Base-by-base conservation (phyloP, 495 filamentous ascomycete species). In the Penicillium parvum region DNA sequence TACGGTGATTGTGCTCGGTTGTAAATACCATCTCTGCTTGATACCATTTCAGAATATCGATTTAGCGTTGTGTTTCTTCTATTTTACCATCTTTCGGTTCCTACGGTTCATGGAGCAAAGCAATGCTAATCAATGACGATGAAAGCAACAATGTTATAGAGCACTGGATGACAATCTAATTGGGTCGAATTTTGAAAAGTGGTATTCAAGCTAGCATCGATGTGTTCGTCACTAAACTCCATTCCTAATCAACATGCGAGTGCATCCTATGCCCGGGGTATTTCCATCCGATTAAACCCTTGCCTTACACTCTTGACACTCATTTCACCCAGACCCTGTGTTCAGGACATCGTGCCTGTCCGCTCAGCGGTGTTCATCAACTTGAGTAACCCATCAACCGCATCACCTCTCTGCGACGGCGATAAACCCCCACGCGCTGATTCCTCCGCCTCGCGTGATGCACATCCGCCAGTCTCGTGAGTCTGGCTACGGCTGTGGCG, bases 341-440 rank as follows among this genome's bases (percentile, higher is more conserved):
- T n/a, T n/a, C n/a, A n/a, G n/a, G n/a, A n/a, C n/a, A n/a, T n/a
- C n/a, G 29, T 53, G 17, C 52, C 48, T 14, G 44, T 40, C 28
- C 43, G 43, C 29, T 60, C 57, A n/a, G 50, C 44, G 15, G 64
- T 68, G 15, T 49, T 61, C 65, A 68, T 71, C 5, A 71, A 52
- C 41, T 69, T 71, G 19, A 71, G 50, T 15, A 71, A 25, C 30
- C 65, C 68, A 27, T 71, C 65, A 3, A 69, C 65, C 17, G 68
- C 68, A 37, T 71, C 68, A 10, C 65, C 68, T 14, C 58, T 43
- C 29, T 69, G 64, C 15, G 68, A 64, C 3, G 64, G 63, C 19
- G 57, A 53, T 17, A 55, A 26, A 1, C 15, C 26, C 11, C 45
- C 35, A 3, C 47, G 38, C 18, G 39, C 52, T 21, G 40, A 16